These are phyloP conservation scores for Pistacia integerrima DNA, from an alignment of 345 rosid species.

Conservation along the genomic window DNA sequence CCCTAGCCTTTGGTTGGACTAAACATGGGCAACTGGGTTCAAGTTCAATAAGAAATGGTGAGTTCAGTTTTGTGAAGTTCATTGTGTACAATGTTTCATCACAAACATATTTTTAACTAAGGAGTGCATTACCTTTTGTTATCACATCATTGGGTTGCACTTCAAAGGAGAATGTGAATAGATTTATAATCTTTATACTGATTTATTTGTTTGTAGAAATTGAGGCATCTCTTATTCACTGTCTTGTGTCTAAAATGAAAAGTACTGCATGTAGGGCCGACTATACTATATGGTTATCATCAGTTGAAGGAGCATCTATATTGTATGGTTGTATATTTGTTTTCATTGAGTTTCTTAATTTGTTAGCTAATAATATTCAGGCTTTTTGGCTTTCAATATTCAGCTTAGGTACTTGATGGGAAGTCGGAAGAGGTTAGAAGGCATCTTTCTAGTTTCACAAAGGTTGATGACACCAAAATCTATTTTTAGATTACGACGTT, in stretches of 20 bases:
- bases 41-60: slow-evolving; percentile 56
- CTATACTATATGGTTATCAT: slow-evolving; percentile 92
- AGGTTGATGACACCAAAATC: too few relatives aligned
- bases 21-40: slow-evolving; percentile 66
- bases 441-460: too few relatives aligned
- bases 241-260: slow-evolving; percentile 75
- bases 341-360: slow-evolving; percentile 23
- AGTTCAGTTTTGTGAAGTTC: slow-evolving; percentile 14
- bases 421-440: too few relatives aligned
- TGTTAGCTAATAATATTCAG: neutral
- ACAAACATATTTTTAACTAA: neutral
- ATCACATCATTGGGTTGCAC: neutral
- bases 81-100: neutral
- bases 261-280: slow-evolving; percentile 89
- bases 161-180: neutral
- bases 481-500: too few relatives aligned
- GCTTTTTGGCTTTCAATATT: neutral
- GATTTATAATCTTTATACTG: neutral
- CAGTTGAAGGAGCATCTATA: slow-evolving; percentile 90
- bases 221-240: slow-evolving; percentile 78
- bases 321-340: slow-evolving; percentile 64
- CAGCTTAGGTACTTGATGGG: too few relatives aligned
- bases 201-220: slow-evolving; percentile 50
- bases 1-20: slow-evolving; percentile 95
- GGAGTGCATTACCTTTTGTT: neutral